A percentile compares a stretch with the other conserved stretches of the same genome.
Evolutionary conservation across 148 eudicot species (phyloP).

Genomic region (Polygonum aviculare): DNA sequence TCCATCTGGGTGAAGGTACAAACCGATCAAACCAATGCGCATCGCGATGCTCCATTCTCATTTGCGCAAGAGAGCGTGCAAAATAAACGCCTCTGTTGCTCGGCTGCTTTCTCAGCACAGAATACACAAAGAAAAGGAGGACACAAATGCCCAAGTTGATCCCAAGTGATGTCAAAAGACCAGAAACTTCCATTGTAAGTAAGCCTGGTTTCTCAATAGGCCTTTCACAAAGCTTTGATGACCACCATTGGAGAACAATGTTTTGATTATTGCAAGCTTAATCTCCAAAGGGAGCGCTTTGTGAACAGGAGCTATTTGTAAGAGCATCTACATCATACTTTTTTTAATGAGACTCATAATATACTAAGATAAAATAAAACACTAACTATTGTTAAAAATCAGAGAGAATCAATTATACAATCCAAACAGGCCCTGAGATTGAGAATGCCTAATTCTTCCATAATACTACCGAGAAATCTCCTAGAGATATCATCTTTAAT

Average conservation of each 20-base stretch:
- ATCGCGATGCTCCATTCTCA: conserved; percentile 29
- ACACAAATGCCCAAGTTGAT: conserved; percentile 61
- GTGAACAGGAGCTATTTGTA: not conserved
- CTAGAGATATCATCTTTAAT: too few species aligned
- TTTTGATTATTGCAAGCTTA: not conserved
- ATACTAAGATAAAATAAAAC: too few species aligned
- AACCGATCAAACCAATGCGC: conserved; percentile 55
- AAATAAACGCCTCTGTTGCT: conserved; percentile 74
- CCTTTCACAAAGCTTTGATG: not conserved
- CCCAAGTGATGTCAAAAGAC: conserved; percentile 87
- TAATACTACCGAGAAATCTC: too few species aligned
- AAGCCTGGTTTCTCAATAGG: not conserved
- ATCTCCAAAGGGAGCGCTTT: not conserved
- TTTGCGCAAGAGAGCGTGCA: conserved; percentile 57
- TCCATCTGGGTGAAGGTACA: conserved; percentile 92
- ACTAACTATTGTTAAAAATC: too few species aligned
- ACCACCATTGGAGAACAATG: too few species aligned
- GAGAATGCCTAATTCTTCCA: too few species aligned
- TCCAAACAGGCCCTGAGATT: too few species aligned
- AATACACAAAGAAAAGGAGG: conserved; percentile 59
- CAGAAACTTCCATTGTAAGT: conserved; percentile 57
- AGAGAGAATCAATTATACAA: too few species aligned
- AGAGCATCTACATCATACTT: too few species aligned
- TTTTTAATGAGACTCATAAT: too few species aligned
- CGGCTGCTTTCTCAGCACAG: conserved; percentile 83